Evolutionary conservation across 2,329 filamentous ascomycete genomes (phyloP), one percentile per base, ranked within the genome.

Genomic region (Zasmidium citrigriseum): DNA sequence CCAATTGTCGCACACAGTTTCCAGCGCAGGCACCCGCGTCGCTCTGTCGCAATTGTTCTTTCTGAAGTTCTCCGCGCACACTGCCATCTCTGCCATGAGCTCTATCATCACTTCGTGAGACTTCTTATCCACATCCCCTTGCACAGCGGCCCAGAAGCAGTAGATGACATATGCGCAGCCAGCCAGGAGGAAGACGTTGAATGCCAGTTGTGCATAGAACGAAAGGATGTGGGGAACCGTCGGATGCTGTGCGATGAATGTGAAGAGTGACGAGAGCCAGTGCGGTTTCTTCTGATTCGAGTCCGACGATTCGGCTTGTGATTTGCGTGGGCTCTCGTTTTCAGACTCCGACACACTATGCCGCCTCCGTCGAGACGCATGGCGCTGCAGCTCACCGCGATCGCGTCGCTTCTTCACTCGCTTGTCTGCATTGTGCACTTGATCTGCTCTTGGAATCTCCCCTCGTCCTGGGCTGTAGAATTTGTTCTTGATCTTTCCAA

Each of bases 1-100:
- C 93, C 93, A 98, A 61, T 88, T 84, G 29, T 86, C 83, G 73
- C 95, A 99, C 3, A 89, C 78, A 0, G 76, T 77, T 61, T 89
- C 84, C 66, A 98, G 79, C 0, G 89, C 91, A 0, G 93, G 93
- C 2, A 89, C 76, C 14, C 89, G 83, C 18, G 83, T 83, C 2
- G 83, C 81, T 0, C 82, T 84, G 1, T 82, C 83, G 73, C 95
- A 99, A 38, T 82, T 80, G 69, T 99, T 99, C 49, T 86, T 82
- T 1, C 82, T 78, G 73, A 89, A 99, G 63, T 93, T 82, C 41
- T 84, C 83, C 2, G 84, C 83, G 72, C 95, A 99, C 5, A 81
- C 79, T 1, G 85, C 82, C 73, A 95, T 95, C 63, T 91, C 86
- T 11, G 85, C 83, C 60, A 93, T 76, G 21, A 95, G 84, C 34